phyloP scores from a whole-genome alignment of 768 basidiomycete genomes.

The Hemileccinum impolitum region DNA sequence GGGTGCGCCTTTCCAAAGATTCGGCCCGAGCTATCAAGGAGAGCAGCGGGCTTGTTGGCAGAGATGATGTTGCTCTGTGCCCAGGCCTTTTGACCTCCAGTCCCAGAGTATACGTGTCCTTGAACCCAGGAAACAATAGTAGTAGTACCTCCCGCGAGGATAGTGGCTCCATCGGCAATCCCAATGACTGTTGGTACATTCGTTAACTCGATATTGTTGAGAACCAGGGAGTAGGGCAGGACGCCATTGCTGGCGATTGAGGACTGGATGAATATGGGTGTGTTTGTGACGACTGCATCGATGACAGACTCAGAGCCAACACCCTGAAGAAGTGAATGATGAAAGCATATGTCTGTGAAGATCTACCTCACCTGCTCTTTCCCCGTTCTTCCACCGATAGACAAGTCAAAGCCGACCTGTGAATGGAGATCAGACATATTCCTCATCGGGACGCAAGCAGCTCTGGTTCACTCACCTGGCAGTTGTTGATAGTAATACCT shows the following conservation, averaged over 20 bases:
- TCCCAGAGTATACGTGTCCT: constrained; percentile 65
- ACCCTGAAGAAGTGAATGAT: constrained; percentile 26
- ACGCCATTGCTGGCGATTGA: constrained; percentile 28
- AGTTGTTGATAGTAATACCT: constrained; percentile 43
- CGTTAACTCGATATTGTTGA: constrained; percentile 34
- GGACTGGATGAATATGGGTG: constrained; percentile 41
- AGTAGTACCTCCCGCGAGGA: constrained; percentile 36
- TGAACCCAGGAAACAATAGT: constrained; percentile 62
- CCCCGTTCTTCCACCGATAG: constrained; percentile 35
- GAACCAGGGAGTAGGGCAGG: constrained; percentile 33
- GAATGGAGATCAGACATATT: background rate
- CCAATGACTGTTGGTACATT: constrained; percentile 36
- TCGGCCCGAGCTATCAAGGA: constrained; percentile 55
- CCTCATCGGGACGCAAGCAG: background rate
- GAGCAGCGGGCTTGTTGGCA: constrained; percentile 47
- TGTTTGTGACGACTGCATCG: constrained; percentile 45
- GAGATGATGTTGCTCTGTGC: constrained; percentile 45
- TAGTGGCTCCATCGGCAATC: constrained; percentile 24
- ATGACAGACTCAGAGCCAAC: constrained; percentile 43
- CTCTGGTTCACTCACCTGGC: constrained; percentile 17
- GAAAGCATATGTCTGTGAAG: background rate
- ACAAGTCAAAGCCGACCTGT: constrained; percentile 44
- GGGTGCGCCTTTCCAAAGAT: constrained; percentile 64
- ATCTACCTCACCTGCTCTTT: constrained; percentile 29
- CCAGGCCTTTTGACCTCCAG: constrained; percentile 42